A percentile compares a stretch with the other conserved stretches of the same genome.
Conservation (phyloP, 1,139 yeast species). For the Sugiyamaella paludigena region DNA sequence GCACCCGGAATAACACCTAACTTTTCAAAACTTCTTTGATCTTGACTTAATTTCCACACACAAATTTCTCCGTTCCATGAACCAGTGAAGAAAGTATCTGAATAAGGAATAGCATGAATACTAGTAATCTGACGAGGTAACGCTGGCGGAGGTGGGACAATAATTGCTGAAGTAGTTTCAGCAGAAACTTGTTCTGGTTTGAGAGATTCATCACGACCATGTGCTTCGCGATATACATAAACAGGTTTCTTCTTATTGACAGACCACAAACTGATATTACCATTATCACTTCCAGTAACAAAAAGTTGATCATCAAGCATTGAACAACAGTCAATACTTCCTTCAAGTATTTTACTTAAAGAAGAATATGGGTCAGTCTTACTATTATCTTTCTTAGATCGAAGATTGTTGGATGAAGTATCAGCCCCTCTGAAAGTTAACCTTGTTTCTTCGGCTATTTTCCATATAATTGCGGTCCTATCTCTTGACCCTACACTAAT, state of each 20-base stretch:
- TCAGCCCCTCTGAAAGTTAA: conserved; percentile 94
- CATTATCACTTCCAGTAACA: conserved; percentile 93
- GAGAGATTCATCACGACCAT: conserved; percentile 64
- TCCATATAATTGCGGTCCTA: conserved; percentile 94
- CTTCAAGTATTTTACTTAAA: conserved; percentile 52
- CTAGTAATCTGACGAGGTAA: conserved; percentile 88
- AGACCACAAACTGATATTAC: conserved; percentile 85
- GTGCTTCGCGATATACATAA: conserved; percentile 64
- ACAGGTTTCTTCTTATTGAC: conserved; percentile 85
- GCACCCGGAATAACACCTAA: conserved; percentile 58
- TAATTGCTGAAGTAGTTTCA: conserved; percentile 23
- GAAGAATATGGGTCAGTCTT: conserved; percentile 6
- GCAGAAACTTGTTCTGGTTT: conserved; percentile 61
- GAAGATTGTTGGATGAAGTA: conserved; percentile 27
- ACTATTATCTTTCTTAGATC: conserved; percentile 21
- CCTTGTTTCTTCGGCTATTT: conserved; percentile 90
- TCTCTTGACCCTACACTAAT: conserved; percentile 95
- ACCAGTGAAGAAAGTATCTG: conserved; percentile 82
- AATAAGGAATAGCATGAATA: conserved; percentile 80
- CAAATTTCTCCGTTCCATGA: conserved; percentile 77
- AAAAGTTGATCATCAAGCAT: conserved; percentile 93
- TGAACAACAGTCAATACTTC: conserved; percentile 84
- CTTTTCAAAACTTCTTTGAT: conserved; percentile 55
- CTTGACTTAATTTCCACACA: conserved; percentile 73
- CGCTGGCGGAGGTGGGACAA: conserved; percentile 57